These are phyloP conservation scores for Rhodotorula taiwanensis DNA, from an alignment of 768 basidiomycete species.

Conservation along the genomic window DNA sequence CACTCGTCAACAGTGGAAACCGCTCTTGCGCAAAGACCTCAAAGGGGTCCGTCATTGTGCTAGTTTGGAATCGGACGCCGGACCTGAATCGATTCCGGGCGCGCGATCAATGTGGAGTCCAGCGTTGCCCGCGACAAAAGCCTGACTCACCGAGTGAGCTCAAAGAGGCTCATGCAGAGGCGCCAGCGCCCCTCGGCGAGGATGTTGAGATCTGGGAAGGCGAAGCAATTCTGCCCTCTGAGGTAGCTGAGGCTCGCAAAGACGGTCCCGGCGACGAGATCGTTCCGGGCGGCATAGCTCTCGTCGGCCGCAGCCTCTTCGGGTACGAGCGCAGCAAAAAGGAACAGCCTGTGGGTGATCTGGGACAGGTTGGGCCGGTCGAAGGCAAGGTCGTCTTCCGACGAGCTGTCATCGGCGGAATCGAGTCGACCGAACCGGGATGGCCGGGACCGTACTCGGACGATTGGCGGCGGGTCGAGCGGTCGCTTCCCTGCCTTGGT, in stretches of 20 bases:
- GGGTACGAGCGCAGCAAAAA: constrained; percentile 29
- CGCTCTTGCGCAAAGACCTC: constrained; percentile 95
- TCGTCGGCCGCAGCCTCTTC: constrained; percentile 32
- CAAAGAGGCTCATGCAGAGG: constrained; percentile 69
- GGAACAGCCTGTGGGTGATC: constrained; percentile 35
- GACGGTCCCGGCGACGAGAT: constrained; percentile 82
- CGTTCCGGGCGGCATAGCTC: constrained; percentile 47
- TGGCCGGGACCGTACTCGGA: constrained; percentile 74
- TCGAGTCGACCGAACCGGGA: too few species aligned
- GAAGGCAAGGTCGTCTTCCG: too few species aligned
- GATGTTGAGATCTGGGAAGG: constrained; percentile 89
- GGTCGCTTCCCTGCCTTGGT: constrained; percentile 79
- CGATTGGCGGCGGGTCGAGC: constrained; percentile 92
- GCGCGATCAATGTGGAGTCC: constrained; percentile 6
- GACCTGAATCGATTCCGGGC: too few species aligned
- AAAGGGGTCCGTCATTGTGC: constrained; percentile 78
- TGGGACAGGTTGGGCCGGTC: too few species aligned
- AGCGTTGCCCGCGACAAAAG: neutral
- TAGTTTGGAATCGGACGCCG: constrained; percentile 82
- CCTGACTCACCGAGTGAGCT: constrained; percentile 74
- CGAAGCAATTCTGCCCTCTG: constrained; percentile 73
- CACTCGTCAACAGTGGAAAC: too few species aligned
- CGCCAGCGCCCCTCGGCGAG: constrained; percentile 86
- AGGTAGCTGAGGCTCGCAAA: constrained; percentile 87
- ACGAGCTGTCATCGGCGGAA: too few species aligned